Conservation (phyloP, 2,329 filamentous ascomycete species). For the Sclerotiophoma versabilis region DNA sequence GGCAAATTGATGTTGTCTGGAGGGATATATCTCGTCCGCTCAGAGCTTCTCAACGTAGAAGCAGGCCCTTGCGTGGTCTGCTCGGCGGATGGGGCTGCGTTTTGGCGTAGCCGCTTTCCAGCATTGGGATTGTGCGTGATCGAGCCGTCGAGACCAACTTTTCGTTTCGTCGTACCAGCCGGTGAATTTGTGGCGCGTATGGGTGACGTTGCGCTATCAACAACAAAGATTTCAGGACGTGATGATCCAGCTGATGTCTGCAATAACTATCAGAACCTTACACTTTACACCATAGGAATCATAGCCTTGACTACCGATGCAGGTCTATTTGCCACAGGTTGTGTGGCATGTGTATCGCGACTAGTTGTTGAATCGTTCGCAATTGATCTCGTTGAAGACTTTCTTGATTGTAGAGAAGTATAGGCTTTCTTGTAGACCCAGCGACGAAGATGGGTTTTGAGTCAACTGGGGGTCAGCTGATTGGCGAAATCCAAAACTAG, state of each 20-base stretch:
- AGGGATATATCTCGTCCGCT: not conserved
- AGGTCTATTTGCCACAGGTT: not conserved
- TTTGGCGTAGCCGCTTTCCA: not conserved
- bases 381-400: not conserved
- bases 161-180: not conserved
- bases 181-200: not conserved
- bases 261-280: not conserved
- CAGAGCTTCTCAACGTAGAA: not conserved
- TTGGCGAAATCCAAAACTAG: not conserved
- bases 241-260: not conserved
- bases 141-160: not conserved
- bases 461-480: not conserved
- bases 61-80: not conserved
- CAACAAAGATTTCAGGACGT: not conserved
- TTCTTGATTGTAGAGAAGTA: not conserved
- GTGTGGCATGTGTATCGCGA: not conserved
- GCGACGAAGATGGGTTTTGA: not conserved
- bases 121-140: not conserved
- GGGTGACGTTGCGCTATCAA: not conserved
- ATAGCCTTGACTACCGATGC: not conserved
- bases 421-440: not conserved
- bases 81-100: not conserved
- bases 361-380: not conserved
- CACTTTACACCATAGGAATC: not conserved
- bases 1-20: not conserved